phyloP scores from a whole-genome alignment of 345 rosid genomes.

The Tarenaya hassleriana region DNA sequence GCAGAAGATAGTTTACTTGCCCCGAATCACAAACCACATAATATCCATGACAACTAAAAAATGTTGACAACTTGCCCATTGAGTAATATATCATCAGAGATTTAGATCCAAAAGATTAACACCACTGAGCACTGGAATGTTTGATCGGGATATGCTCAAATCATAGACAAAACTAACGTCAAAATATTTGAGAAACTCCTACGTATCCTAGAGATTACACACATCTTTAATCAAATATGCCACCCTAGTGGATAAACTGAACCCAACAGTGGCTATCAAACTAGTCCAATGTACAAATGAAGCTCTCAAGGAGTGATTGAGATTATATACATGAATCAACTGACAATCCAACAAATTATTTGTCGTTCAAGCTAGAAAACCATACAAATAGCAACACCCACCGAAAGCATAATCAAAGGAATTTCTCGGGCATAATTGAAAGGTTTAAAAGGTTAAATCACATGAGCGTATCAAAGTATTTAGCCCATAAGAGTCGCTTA shows the following conservation, averaged over 20 bases:
- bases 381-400: conserved; percentile 2
- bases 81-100: too few relatives aligned
- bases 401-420: background rate
- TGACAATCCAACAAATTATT: background rate
- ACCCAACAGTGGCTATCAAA: too few relatives aligned
- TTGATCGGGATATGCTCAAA: background rate
- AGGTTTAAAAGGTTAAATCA: background rate
- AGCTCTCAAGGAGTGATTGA: background rate
- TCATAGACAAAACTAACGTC: background rate
- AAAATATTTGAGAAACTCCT: background rate
- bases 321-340: too few relatives aligned
- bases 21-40: background rate
- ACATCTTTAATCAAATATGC: background rate
- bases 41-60: too few relatives aligned
- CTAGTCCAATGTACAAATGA: too few relatives aligned
- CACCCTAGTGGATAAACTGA: too few relatives aligned
- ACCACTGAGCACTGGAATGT: background rate
- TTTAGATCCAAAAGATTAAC: too few relatives aligned
- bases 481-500: too few relatives aligned
- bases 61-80: too few relatives aligned
- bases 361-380: background rate
- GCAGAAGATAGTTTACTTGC: background rate
- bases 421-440: too few relatives aligned
- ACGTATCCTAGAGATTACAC: background rate
- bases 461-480: too few relatives aligned